These are phyloP conservation scores for Wickerhamiella lipophila DNA, from an alignment of 805 yeast species.

Conservation along the genomic window DNA sequence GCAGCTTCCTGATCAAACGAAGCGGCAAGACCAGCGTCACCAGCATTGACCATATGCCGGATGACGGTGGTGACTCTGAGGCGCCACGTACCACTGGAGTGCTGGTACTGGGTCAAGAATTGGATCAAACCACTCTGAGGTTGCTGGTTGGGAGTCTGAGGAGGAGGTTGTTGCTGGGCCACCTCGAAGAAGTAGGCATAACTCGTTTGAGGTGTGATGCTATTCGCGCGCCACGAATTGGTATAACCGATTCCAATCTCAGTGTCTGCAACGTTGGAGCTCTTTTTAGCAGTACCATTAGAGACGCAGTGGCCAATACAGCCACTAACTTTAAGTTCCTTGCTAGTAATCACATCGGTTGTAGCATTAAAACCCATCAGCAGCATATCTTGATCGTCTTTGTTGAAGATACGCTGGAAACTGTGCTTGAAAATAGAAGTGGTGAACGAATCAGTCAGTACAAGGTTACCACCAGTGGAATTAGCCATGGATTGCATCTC, in stretches of 20 bases:
- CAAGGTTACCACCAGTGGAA: conserved; percentile 79
- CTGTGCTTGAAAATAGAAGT: conserved; percentile 91
- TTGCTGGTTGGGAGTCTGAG: conserved; percentile 20
- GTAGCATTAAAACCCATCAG: conserved; percentile 84
- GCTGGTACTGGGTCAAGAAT: conserved; percentile 86
- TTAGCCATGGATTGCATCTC: conserved; percentile 84
- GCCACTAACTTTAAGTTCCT: conserved; percentile 81
- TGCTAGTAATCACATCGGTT: conserved; percentile 74
- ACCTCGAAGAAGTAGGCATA: conserved; percentile 86
- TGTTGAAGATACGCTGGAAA: conserved; percentile 70
- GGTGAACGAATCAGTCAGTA: conserved; percentile 84
- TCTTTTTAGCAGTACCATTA: conserved; percentile 38
- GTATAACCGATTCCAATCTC: conserved; percentile 93
- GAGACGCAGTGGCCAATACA: conserved; percentile 87
- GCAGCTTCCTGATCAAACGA: conserved; percentile 99
- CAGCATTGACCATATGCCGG: conserved; percentile 40
- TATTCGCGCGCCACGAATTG: conserved; percentile 72
- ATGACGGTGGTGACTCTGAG: conserved; percentile 80
- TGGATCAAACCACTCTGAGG: conserved; percentile 39
- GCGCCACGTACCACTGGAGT: conserved; percentile 82
- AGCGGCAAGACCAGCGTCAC: conserved; percentile 41
- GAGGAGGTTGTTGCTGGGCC: conserved; percentile 26
- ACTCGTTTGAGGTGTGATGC: conserved; percentile 75
- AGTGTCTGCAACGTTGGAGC: conserved; percentile 70
- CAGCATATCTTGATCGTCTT: conserved; percentile 77